A percentile compares a stretch with the other conserved stretches of the same genome.
Evolutionary conservation across 2,329 filamentous ascomycete genomes (phyloP).

Genomic region (Aureobasidium subglaciale): DNA sequence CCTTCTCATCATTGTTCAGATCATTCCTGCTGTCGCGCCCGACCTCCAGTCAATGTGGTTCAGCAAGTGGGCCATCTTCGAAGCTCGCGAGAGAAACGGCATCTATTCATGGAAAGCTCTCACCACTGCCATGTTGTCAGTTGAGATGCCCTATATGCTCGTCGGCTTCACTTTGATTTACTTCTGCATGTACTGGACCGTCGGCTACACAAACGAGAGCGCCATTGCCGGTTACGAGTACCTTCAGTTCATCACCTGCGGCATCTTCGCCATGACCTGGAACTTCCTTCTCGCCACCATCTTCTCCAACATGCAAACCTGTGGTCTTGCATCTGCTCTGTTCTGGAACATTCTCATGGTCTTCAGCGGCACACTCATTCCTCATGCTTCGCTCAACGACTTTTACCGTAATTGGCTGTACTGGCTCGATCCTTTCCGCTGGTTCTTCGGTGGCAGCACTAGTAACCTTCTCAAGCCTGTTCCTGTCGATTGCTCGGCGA

Average conservation of each 20-base stretch:
- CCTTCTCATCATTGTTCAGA: conserved; percentile 9
- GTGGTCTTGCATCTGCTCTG: conserved; percentile 9
- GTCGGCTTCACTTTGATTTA: conserved; percentile 55
- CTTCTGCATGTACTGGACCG: conserved; percentile 56
- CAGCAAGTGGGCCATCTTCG: conserved; percentile 48
- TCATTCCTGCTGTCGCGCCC: conserved; percentile 4
- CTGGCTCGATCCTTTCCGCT: conserved; percentile 44
- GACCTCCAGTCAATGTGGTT: conserved; percentile 40
- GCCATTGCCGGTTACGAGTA: conserved; percentile 36
- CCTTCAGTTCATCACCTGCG: background rate
- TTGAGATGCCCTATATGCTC: conserved; percentile 59
- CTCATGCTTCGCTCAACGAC: conserved; percentile 10
- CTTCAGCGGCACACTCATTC: conserved; percentile 11
- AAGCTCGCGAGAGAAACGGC: conserved; percentile 49
- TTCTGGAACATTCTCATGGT: conserved; percentile 17
- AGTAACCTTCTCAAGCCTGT: conserved; percentile 50
- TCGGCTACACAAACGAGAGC: conserved; percentile 53
- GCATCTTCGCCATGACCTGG: conserved; percentile 4
- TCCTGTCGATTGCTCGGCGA: conserved; percentile 26
- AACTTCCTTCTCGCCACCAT: background rate
- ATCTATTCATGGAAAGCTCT: conserved; percentile 64
- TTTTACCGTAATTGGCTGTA: conserved; percentile 46
- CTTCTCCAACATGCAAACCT: conserved; percentile 16
- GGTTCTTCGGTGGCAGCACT: conserved; percentile 25
- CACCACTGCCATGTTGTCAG: conserved; percentile 59